Evolutionary conservation across 1,284 basidiomycete species (phyloP).

Genomic region (Cryptococcus maquisensis): DNA sequence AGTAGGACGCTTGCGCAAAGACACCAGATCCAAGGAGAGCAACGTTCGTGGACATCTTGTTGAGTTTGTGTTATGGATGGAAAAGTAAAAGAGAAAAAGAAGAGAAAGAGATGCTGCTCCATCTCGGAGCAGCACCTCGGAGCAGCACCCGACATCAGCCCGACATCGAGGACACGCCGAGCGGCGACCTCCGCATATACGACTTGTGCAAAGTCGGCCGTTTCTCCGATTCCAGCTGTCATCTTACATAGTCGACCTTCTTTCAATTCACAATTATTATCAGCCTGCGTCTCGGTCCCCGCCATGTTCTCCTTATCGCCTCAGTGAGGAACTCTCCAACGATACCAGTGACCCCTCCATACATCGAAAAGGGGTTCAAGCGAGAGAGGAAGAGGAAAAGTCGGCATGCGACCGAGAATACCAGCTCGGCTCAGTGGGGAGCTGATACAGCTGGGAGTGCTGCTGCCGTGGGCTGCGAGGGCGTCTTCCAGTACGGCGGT

Average conservation of each 20-base stretch:
- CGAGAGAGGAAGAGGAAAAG: no score
- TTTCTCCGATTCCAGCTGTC: neutral
- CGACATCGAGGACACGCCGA: no score
- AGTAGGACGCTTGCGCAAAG: slow-evolving; percentile 55
- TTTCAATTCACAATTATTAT: neutral
- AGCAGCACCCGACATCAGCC: no score
- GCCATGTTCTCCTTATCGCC: neutral
- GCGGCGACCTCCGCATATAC: no score
- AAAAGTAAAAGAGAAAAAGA: neutral
- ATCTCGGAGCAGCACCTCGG: no score
- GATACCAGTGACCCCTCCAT: neutral
- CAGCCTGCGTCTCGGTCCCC: neutral
- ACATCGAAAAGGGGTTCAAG: no score
- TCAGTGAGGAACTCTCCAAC: neutral
- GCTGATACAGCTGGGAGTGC: slow-evolving; percentile 4
- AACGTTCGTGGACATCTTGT: slow-evolving; percentile 26
- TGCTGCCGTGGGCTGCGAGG: slow-evolving; percentile 7
- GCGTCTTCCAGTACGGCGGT: neutral
- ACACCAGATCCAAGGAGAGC: slow-evolving; percentile 44
- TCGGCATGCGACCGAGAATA: slow-evolving; percentile 10
- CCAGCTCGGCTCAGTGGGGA: slow-evolving; percentile 5
- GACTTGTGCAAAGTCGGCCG: no score
- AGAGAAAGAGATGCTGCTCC: no score
- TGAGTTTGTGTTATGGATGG: neutral
- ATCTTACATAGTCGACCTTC: neutral